Conservation (phyloP, 805 yeast species). For the Candida gorgasii region DNA sequence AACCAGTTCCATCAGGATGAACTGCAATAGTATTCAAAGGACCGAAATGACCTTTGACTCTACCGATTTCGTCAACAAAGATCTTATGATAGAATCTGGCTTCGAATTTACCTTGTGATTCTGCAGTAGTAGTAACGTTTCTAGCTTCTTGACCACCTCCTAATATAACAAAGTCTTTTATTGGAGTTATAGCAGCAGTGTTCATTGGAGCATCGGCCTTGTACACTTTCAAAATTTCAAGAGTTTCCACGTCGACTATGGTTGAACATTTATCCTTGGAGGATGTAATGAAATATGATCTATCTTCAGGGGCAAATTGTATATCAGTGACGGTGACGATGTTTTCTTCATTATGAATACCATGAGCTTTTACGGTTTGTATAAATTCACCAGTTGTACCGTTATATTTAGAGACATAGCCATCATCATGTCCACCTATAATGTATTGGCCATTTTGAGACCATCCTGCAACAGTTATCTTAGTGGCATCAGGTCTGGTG, state of each 20-base stretch:
- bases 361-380: constrained; percentile 65
- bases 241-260: constrained; percentile 73
- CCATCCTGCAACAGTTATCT: constrained; percentile 86
- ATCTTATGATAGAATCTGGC: constrained; percentile 94
- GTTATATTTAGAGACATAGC: constrained; percentile 78
- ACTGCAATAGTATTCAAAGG: constrained; percentile 93
- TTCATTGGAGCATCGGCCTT: constrained; percentile 92
- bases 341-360: constrained; percentile 53
- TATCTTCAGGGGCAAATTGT: constrained; percentile 80
- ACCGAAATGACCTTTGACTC: constrained; percentile 98
- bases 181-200: constrained; percentile 91
- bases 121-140: constrained; percentile 96
- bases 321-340: constrained; percentile 67
- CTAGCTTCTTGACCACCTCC: constrained; percentile 99
- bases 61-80: constrained; percentile 93
- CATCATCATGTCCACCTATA: constrained; percentile 87
- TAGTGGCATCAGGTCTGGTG: constrained; percentile 58
- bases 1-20: constrained; percentile 91
- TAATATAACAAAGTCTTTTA: constrained; percentile 85
- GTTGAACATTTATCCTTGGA: constrained; percentile 89
- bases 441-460: constrained; percentile 71
- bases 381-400: constrained; percentile 72
- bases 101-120: constrained; percentile 93
- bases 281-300: constrained; percentile 85
- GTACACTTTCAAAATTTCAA: constrained; percentile 70